Base-by-base conservation (phyloP, 2,329 filamentous ascomycete species). In the Beauveria bassiana region DNA sequence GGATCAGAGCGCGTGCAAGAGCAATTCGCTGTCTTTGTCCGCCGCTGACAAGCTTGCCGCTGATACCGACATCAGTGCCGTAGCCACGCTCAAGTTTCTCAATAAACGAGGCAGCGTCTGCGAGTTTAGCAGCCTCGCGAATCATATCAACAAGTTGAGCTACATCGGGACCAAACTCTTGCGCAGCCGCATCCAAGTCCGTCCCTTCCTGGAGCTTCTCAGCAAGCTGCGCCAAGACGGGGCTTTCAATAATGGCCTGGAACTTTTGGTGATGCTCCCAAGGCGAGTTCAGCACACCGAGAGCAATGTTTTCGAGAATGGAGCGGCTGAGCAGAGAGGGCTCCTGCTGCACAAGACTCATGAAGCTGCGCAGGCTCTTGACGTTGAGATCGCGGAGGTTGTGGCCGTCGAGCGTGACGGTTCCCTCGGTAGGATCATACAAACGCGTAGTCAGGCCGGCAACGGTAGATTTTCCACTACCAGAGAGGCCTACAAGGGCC, bases 1-100 rank as follows among this genome's bases (percentile, higher is more conserved):
- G 75, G 34, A 87, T 78, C 16, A 87, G 71, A 20, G 81, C 81
- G 28, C 84, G 75, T 1, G 85, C 84, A 6, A 87, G 75, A 8
- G 83, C 82, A 59, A 87, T 75, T 5, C 84, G 76, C 67, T 87
- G 85, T 57, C 82, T 79, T 67, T 87, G 84, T 0, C 84, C 84
- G 59, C 84, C 84, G 53, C 80, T 84, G 38, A 86, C 74, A 6
- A 84, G 75, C 42, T 77, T 79, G 28, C 83, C 83, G 12, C 75
- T 77, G 7, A 77, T 75, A 3, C 85, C 84, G 2, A 85, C 80
- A 3, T 77, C 69, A 0, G 81, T 82, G 42, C 75, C 78, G 18
- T 82, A 80, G 0, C 84, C 84, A 46, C 80, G 72, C 53, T 86
- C 79, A 2, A 84, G 77, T 1, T 71, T 73, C 49, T 76, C 73